A percentile compares a stretch with the other conserved stretches of the same genome.
Conservation (phyloP, 2,329 filamentous ascomycete genomes). For the Lasiodiplodia hormozganensis region DNA sequence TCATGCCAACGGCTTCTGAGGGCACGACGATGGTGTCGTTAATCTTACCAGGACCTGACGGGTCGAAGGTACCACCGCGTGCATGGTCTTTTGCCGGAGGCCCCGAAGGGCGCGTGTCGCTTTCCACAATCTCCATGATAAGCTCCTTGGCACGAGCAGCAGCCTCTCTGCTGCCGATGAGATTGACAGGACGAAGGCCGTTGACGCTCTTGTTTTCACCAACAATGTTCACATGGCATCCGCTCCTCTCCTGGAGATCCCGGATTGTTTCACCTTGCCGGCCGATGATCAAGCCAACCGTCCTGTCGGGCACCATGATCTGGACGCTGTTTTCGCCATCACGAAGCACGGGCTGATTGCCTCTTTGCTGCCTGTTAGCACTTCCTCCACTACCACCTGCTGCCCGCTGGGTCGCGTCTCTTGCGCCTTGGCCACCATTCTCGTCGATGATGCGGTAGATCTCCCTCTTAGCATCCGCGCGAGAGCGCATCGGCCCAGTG, state of each 20-base stretch:
- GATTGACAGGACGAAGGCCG: slow-evolving; percentile 85
- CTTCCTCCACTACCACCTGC: neutral
- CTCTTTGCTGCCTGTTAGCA: slow-evolving; percentile 36
- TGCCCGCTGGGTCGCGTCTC: slow-evolving; percentile 26
- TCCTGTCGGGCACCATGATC: slow-evolving; percentile 94
- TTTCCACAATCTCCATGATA: slow-evolving; percentile 94
- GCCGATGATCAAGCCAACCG: slow-evolving; percentile 92
- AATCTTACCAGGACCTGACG: slow-evolving; percentile 64
- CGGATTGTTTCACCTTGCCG: slow-evolving; percentile 91
- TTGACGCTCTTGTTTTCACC: slow-evolving; percentile 93
- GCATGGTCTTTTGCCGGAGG: slow-evolving; percentile 49
- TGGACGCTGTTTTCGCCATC: slow-evolving; percentile 87
- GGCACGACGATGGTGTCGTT: slow-evolving; percentile 86
- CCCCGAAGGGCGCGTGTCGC: slow-evolving; percentile 64
- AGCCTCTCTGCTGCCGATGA: slow-evolving; percentile 79
- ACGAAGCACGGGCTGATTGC: slow-evolving; percentile 60
- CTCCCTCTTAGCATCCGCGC: slow-evolving; percentile 79
- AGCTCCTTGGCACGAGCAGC: slow-evolving; percentile 81
- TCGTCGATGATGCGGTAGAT: slow-evolving; percentile 91
- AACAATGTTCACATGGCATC: slow-evolving; percentile 96
- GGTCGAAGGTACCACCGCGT: slow-evolving; percentile 48
- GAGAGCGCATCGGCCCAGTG: slow-evolving; percentile 72
- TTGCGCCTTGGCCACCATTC: slow-evolving; percentile 66
- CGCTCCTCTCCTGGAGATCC: slow-evolving; percentile 87
- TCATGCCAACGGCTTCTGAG: slow-evolving; percentile 93